These are phyloP conservation scores for Gynostemma pentaphyllum DNA, from an alignment of 306 rosid genomes.

Conservation along the genomic window DNA sequence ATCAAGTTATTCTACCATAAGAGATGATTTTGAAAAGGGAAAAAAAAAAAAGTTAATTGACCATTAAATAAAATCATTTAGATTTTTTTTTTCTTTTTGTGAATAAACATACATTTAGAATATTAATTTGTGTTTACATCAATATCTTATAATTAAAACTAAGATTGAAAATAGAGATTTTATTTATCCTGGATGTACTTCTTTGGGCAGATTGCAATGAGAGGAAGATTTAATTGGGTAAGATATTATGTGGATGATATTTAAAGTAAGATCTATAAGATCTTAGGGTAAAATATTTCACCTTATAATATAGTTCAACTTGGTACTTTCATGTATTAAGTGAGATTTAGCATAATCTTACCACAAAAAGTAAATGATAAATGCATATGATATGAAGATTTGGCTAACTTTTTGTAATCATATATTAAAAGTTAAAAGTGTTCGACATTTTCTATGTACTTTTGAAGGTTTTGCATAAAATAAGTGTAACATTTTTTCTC, in stretches of 20 bases:
- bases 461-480: too few species aligned
- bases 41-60: too few species aligned
- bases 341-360: neutral
- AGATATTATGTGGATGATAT: conserved; percentile 1
- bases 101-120: too few species aligned
- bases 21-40: too few species aligned
- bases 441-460: neutral
- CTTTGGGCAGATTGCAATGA: conserved; percentile 16
- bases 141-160: neutral
- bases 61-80: too few species aligned
- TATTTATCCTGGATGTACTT: neutral
- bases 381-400: neutral
- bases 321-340: neutral
- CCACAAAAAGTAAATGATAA: neutral
- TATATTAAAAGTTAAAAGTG: neutral
- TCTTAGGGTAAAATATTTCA: conserved; percentile 7
- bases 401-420: neutral
- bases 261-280: conserved; percentile 13
- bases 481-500: too few species aligned
- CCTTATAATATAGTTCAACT: neutral
- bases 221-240: neutral
- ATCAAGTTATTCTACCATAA: too few species aligned
- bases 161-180: neutral
- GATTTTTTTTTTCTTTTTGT: too few species aligned
- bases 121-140: too few species aligned